Percentiles rank a stretch among this genome's conserved stretches.
Evolutionary conservation across 2,329 filamentous ascomycete genomes (phyloP).

Genomic region (Xylariaceae sp.): DNA sequence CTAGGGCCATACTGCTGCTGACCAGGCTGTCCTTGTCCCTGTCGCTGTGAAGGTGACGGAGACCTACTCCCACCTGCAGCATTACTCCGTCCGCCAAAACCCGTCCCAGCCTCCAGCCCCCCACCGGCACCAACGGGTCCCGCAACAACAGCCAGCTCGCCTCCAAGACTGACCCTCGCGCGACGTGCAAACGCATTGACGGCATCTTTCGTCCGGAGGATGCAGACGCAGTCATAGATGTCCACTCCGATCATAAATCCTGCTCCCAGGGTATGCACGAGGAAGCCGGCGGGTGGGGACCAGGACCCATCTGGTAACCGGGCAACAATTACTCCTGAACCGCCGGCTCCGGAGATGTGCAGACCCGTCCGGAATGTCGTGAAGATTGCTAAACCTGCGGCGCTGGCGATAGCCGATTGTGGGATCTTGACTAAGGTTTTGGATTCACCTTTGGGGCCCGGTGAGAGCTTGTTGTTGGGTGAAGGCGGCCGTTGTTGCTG

Average conservation of each 20-base stretch:
- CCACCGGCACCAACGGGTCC: conserved; percentile 68
- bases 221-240: conserved; percentile 84
- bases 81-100: conserved; percentile 1
- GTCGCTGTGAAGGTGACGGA: no score
- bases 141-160: conserved; percentile 72
- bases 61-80: no score
- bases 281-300: conserved; percentile 79
- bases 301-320: conserved; percentile 63
- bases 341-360: conserved; percentile 62
- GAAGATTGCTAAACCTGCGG: conserved; percentile 68
- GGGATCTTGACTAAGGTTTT: conserved; percentile 54
- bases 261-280: conserved; percentile 73
- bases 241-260: conserved; percentile 80
- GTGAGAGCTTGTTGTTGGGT: conserved; percentile 25
- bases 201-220: conserved; percentile 76
- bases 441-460: conserved; percentile 32
- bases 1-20: not conserved
- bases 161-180: conserved; percentile 69
- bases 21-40: not conserved
- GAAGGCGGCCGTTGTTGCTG: conserved; percentile 16
- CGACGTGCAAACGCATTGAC: conserved; percentile 70
- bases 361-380: conserved; percentile 65
- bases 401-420: conserved; percentile 58
- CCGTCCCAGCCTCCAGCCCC: conserved; percentile 62
- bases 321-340: conserved; percentile 61